Evolutionary conservation across 805 yeast genomes (phyloP).

Genomic region (Yarrowia osloensis): DNA sequence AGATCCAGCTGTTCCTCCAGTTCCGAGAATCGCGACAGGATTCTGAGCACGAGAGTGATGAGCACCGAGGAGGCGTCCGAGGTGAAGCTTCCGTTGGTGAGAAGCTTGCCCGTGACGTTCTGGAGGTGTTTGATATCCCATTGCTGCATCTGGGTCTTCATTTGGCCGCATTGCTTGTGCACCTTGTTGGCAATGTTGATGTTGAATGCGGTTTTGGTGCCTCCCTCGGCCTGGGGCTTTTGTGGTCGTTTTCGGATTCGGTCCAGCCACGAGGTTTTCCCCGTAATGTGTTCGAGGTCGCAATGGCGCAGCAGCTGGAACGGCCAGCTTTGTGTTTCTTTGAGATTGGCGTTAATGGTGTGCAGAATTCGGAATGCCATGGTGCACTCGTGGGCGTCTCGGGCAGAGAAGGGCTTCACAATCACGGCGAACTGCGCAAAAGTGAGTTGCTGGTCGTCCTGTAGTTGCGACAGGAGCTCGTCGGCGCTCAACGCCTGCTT

Average conservation of each 20-base stretch:
- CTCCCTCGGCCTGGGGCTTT: slow-evolving; percentile 35
- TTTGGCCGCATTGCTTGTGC: slow-evolving; percentile 1
- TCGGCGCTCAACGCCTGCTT: slow-evolving; percentile 26
- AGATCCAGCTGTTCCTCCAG: slow-evolving; percentile 39
- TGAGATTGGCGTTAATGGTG: slow-evolving; percentile 35
- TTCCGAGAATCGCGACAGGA: slow-evolving; percentile 35
- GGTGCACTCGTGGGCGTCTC: slow-evolving; percentile 30
- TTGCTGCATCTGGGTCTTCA: slow-evolving; percentile 33
- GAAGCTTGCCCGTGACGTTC: slow-evolving; percentile 36
- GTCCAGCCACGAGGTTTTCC: slow-evolving; percentile 18
- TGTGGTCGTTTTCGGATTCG: neutral
- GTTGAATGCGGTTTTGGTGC: slow-evolving; percentile 13
- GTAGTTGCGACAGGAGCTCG: slow-evolving; percentile 24
- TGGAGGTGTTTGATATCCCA: slow-evolving; percentile 40
- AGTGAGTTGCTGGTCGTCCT: slow-evolving; percentile 27
- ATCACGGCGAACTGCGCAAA: slow-evolving; percentile 29
- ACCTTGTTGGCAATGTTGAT: slow-evolving; percentile 25
- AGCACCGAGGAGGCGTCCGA: slow-evolving; percentile 41
- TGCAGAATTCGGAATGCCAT: slow-evolving; percentile 37
- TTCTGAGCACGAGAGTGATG: slow-evolving; percentile 40
- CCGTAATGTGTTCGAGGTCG: slow-evolving; percentile 37
- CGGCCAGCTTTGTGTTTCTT: slow-evolving; percentile 41
- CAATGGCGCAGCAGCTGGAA: slow-evolving; percentile 37
- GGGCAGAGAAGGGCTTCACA: slow-evolving; percentile 24
- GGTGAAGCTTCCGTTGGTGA: slow-evolving; percentile 26